These are phyloP conservation scores for Omphalea diandra DNA, from an alignment of 441 rosid genomes.

Conservation along the genomic window DNA sequence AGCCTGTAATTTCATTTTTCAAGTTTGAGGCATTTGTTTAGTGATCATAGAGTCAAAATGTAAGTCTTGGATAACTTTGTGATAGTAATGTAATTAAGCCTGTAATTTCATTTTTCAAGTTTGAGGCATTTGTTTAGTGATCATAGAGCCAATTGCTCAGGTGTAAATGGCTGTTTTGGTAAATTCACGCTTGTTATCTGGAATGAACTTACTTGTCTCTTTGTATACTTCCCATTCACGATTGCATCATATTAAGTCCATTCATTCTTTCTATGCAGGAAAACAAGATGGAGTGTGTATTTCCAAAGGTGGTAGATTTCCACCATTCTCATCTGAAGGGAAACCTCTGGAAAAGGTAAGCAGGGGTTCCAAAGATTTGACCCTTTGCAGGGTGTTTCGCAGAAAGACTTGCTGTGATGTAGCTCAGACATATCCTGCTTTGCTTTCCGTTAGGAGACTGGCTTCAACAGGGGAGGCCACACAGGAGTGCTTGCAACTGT, in stretches of 20 bases:
- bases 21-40: background rate
- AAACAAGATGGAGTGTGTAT: slow-evolving; percentile 43
- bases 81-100: background rate
- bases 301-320: slow-evolving; percentile 71
- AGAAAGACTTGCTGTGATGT: slow-evolving; percentile 66
- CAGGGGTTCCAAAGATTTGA: slow-evolving; percentile 60
- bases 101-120: background rate
- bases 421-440: slow-evolving; percentile 71
- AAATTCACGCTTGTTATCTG: background rate
- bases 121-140: background rate
- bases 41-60: background rate
- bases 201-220: background rate
- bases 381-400: slow-evolving; percentile 72
- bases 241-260: background rate
- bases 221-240: background rate
- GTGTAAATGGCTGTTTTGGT: background rate
- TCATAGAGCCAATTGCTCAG: background rate
- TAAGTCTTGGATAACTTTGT: too few species aligned
- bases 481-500: slow-evolving; percentile 62
- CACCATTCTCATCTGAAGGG: slow-evolving; percentile 55
- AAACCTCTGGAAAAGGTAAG: slow-evolving; percentile 56
- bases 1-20: background rate
- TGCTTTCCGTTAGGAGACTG: slow-evolving; percentile 58
- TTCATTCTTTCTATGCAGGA: slow-evolving; percentile 31
- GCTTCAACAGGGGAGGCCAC: slow-evolving; percentile 69